Percentiles rank a stretch among this genome's conserved stretches.
phyloP scores from a whole-genome alignment of 306 rosid species.

The Vigna mungo region DNA sequence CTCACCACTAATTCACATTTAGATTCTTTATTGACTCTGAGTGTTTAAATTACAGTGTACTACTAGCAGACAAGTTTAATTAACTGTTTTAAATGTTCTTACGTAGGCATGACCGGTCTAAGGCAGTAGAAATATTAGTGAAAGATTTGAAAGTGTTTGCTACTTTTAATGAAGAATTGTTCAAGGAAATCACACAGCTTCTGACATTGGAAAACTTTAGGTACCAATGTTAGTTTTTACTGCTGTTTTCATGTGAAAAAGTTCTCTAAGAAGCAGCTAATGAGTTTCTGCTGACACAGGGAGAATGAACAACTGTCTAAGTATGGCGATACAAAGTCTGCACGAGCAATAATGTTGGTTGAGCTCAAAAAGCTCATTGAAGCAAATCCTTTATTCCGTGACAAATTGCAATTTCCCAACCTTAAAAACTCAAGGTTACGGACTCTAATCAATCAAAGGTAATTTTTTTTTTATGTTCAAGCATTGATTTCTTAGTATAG shows the following conservation, averaged over 20 bases:
- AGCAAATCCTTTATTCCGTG: slow-evolving; percentile 96
- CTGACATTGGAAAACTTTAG: slow-evolving; percentile 96
- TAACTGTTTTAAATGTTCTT: slow-evolving; percentile 39
- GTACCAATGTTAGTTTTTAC: slow-evolving; percentile 48
- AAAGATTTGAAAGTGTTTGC: slow-evolving; percentile 97
- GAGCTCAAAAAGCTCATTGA: slow-evolving; percentile 98
- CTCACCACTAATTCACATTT: slow-evolving; percentile 37
- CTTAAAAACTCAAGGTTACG: slow-evolving; percentile 94
- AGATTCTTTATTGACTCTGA: slow-evolving; percentile 4
- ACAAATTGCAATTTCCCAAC: slow-evolving; percentile 94
- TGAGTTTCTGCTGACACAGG: slow-evolving; percentile 54
- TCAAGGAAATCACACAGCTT: slow-evolving; percentile 99
- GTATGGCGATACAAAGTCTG: slow-evolving; percentile 97
- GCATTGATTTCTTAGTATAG: not conserved
- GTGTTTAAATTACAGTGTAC: slow-evolving; percentile 28
- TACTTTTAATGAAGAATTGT: slow-evolving; percentile 92
- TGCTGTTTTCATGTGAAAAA: not conserved
- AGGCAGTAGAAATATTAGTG: slow-evolving; percentile 93
- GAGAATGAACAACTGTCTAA: slow-evolving; percentile 96
- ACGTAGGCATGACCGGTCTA: slow-evolving; percentile 91
- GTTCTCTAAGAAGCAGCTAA: slow-evolving; percentile 14
- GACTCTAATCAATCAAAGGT: slow-evolving; percentile 98
- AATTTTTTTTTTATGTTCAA: slow-evolving; percentile 20
- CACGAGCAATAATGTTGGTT: slow-evolving; percentile 94
- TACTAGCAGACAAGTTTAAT: not conserved